Conservation (phyloP, 73 alveolate species). For the Uronychia binucleata region DNA sequence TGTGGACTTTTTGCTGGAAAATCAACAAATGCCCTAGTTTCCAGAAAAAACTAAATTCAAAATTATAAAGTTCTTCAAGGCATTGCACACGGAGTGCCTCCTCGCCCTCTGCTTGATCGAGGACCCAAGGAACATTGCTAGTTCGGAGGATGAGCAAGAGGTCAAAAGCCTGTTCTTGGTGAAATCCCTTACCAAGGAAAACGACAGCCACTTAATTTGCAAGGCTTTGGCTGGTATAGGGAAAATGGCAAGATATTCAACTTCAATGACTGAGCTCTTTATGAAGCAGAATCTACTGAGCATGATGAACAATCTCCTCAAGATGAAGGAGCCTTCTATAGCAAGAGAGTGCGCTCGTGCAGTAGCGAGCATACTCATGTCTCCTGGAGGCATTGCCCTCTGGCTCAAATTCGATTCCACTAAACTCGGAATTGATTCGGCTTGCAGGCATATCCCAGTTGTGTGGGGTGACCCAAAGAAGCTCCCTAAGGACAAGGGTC, state of each 20-base stretch:
- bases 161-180: slow-evolving; percentile 17
- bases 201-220: slow-evolving; percentile 24
- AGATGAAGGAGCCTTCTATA: slow-evolving; percentile 29
- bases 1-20: not conserved
- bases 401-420: slow-evolving; percentile 40
- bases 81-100: slow-evolving; percentile 24
- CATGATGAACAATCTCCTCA: slow-evolving; percentile 11
- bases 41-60: not conserved
- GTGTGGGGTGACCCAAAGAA: slow-evolving; percentile 29
- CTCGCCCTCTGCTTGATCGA: slow-evolving; percentile 36
- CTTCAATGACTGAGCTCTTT: slow-evolving; percentile 15
- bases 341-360: slow-evolving; percentile 13
- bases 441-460: slow-evolving; percentile 14
- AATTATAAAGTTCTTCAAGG: not conserved
- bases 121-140: slow-evolving; percentile 5
- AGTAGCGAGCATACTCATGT: not conserved
- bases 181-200: slow-evolving; percentile 10
- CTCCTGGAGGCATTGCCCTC: slow-evolving; percentile 32
- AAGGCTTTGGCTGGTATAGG: slow-evolving; percentile 30
- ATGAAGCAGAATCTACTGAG: slow-evolving; percentile 10
- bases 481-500: slow-evolving; percentile 45
- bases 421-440: slow-evolving; percentile 23
- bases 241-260: slow-evolving; percentile 25
- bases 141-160: slow-evolving; percentile 25
- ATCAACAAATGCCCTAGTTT: slow-evolving; percentile 5